Evolutionary conservation across 2,329 filamentous ascomycete genomes (phyloP).

Genomic region (Apiospora saccharicola): DNA sequence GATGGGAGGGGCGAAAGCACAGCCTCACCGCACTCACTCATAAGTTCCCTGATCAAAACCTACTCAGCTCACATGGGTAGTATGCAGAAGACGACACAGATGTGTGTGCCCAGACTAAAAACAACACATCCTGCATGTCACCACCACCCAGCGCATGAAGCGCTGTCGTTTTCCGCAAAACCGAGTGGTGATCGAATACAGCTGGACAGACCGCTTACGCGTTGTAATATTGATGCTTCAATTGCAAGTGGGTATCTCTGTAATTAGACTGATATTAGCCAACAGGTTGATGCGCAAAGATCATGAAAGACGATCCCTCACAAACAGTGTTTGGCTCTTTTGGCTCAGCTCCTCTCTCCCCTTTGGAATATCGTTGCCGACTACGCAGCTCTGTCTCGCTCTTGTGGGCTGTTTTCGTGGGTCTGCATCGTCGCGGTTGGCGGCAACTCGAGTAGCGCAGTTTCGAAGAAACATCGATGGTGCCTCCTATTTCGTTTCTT

Average conservation of each 20-base stretch:
- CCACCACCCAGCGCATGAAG: not conserved
- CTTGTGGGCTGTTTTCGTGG: not conserved
- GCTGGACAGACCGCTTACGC: not conserved
- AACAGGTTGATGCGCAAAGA: conserved; percentile 11
- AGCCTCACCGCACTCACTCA: not conserved
- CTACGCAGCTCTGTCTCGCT: not conserved
- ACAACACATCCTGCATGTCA: conserved; percentile 7
- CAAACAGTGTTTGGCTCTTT: conserved; percentile 13
- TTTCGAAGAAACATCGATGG: not conserved
- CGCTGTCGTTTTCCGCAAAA: not conserved
- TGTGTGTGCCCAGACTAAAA: not conserved
- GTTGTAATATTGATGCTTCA: conserved; percentile 17
- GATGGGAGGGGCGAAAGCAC: conserved; percentile 9
- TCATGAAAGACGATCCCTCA: conserved; percentile 4
- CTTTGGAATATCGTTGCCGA: not conserved
- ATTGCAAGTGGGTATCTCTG: conserved; percentile 21
- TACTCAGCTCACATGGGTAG: conserved; percentile 19
- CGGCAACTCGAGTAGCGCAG: not conserved
- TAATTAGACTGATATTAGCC: conserved; percentile 17
- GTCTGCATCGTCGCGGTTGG: not conserved
- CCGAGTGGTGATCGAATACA: not conserved
- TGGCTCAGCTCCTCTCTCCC: not conserved
- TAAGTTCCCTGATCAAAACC: not conserved
- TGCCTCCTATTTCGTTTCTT: not conserved
- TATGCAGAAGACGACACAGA: not conserved